phyloP scores from a whole-genome alignment of 1,139 yeast species.

The Protomyces gravidus region DNA sequence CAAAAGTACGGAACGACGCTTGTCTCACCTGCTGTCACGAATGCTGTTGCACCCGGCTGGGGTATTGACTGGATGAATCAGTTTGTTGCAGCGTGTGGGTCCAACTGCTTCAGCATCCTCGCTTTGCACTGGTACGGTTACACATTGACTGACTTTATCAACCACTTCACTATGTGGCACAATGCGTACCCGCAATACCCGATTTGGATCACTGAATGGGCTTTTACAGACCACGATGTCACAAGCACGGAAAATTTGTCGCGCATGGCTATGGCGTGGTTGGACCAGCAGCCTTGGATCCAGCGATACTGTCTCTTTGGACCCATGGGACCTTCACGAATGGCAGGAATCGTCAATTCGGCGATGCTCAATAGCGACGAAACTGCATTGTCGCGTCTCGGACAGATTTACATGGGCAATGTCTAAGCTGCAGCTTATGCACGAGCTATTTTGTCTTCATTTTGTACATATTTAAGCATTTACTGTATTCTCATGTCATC shows the following conservation, averaged over 20 bases:
- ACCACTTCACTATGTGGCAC: slow-evolving; percentile 14
- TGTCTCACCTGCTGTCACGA: slow-evolving; percentile 26
- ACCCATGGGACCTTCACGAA: slow-evolving; percentile 23
- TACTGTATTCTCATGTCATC: not conserved
- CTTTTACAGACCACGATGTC: slow-evolving; percentile 16
- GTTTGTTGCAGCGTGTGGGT: slow-evolving; percentile 22
- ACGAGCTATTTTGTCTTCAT: not conserved
- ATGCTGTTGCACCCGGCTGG: slow-evolving; percentile 12
- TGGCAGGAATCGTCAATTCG: slow-evolving; percentile 17
- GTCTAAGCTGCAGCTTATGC: not conserved
- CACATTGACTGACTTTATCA: slow-evolving; percentile 5
- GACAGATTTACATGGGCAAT: slow-evolving; percentile 15
- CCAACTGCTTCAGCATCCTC: slow-evolving; percentile 15
- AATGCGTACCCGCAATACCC: slow-evolving; percentile 16
- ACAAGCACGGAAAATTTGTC: slow-evolving; percentile 1
- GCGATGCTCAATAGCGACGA: slow-evolving; percentile 15
- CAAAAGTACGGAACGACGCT: slow-evolving; percentile 17
- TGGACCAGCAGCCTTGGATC: slow-evolving; percentile 26
- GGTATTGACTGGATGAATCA: slow-evolving; percentile 28
- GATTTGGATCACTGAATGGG: slow-evolving; percentile 26
- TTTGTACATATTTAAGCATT: not conserved
- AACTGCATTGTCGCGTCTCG: slow-evolving; percentile 7
- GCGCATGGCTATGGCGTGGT: slow-evolving; percentile 16
- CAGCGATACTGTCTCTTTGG: slow-evolving; percentile 28
- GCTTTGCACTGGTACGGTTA: slow-evolving; percentile 28